Evolutionary conservation across 2,329 filamentous ascomycete species (phyloP).

Genomic region (Sordariomycetes sp.): DNA sequence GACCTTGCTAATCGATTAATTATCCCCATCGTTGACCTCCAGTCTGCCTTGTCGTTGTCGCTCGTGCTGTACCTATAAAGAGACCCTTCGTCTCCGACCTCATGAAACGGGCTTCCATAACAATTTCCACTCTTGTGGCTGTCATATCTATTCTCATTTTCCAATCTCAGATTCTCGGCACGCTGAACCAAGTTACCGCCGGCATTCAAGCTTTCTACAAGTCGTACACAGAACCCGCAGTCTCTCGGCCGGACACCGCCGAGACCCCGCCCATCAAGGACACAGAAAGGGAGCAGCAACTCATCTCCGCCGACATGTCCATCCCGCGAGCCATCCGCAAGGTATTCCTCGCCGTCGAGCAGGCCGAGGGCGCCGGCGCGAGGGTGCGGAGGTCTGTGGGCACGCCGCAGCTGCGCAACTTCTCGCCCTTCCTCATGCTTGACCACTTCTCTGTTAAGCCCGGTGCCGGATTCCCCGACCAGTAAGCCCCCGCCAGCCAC

Average conservation of each 20-base stretch:
- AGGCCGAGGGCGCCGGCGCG: conserved; percentile 81
- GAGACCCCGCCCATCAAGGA: conserved; percentile 8
- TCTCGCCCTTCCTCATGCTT: conserved; percentile 92
- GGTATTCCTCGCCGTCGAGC: conserved; percentile 74
- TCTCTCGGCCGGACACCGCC: conserved; percentile 1
- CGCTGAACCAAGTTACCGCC: neutral
- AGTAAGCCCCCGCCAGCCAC: conserved; percentile 26
- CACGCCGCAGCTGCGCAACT: conserved; percentile 70
- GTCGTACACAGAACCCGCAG: conserved; percentile 6
- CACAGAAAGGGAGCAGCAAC: conserved; percentile 8
- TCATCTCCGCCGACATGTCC: conserved; percentile 44
- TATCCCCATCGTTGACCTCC: neutral
- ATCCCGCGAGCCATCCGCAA: conserved; percentile 68
- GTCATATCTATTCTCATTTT: conserved; percentile 17
- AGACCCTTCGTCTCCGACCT: neutral
- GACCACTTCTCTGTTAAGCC: conserved; percentile 78
- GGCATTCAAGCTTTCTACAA: conserved; percentile 11
- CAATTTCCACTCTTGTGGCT: conserved; percentile 17
- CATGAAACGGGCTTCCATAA: conserved; percentile 20
- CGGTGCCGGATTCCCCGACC: conserved; percentile 84
- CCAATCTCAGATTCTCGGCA: neutral
- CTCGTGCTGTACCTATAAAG: neutral
- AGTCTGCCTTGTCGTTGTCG: neutral
- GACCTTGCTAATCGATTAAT: neutral
- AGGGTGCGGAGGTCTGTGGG: conserved; percentile 81